phyloP scores from a whole-genome alignment of 805 yeast genomes.

The Nakazawaea wyomingensis region DNA sequence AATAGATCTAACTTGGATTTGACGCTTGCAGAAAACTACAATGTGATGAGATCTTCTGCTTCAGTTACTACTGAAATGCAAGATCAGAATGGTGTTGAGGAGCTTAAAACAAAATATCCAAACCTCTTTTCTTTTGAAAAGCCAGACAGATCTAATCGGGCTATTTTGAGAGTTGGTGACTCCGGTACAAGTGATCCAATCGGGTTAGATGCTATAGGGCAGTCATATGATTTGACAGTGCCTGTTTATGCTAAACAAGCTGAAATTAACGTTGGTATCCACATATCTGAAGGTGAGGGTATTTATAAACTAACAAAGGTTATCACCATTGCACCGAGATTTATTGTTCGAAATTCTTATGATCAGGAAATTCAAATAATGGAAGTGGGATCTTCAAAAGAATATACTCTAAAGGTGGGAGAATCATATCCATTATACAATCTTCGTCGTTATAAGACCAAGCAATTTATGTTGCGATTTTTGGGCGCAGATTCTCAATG shows the following conservation, averaged over 20 bases:
- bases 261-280: constrained; percentile 74
- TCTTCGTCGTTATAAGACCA: constrained; percentile 49
- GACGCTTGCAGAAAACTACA: constrained; percentile 50
- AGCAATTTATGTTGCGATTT: constrained; percentile 58
- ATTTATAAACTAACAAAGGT: constrained; percentile 72
- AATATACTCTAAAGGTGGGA: constrained; percentile 40
- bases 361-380: constrained; percentile 51
- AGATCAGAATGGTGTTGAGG: constrained; percentile 20
- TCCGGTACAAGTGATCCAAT: constrained; percentile 69
- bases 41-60: constrained; percentile 44
- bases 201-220: constrained; percentile 89
- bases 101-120: constrained; percentile 41
- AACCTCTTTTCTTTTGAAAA: constrained; percentile 82
- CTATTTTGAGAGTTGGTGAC: constrained; percentile 57
- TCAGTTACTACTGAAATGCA: constrained; percentile 8
- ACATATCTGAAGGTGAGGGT: constrained; percentile 80
- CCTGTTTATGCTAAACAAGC: constrained; percentile 42
- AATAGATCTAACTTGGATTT: constrained; percentile 74
- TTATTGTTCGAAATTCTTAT: constrained; percentile 61
- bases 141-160: constrained; percentile 58
- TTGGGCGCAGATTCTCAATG: constrained; percentile 55
- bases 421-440: constrained; percentile 57
- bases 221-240: constrained; percentile 49
- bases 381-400: constrained; percentile 61
- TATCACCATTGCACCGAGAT: constrained; percentile 79